These are phyloP conservation scores for Combretum micranthum DNA, from an alignment of 345 rosid genomes.

Conservation along the genomic window DNA sequence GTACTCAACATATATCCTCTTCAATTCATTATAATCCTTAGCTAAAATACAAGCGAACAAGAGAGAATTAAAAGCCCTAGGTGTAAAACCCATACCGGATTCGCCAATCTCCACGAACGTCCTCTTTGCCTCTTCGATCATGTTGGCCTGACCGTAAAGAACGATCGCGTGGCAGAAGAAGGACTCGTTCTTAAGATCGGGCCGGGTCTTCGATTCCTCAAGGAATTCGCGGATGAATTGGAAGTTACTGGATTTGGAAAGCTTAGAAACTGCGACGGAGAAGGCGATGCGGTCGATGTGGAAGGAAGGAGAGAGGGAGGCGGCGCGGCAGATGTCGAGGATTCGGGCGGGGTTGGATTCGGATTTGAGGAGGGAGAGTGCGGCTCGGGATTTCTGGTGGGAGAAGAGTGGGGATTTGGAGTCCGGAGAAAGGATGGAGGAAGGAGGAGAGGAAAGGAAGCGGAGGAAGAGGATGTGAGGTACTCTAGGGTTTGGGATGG, in stretches of 20 bases:
- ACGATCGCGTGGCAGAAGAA: constrained; percentile 56
- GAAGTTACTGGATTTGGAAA: constrained; percentile 43
- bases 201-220: constrained; percentile 48
- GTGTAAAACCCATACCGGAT: constrained; percentile 33
- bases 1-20: constrained; percentile 53
- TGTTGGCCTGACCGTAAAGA: constrained; percentile 72
- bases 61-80: constrained; percentile 55
- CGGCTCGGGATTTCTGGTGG: constrained; percentile 54
- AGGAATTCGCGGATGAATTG: constrained; percentile 38
- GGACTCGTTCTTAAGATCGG: constrained; percentile 55
- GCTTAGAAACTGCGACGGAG: constrained; percentile 60
- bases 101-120: constrained; percentile 48
- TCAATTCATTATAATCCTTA: constrained; percentile 46
- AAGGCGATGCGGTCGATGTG: constrained; percentile 60
- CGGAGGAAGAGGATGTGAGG: constrained; percentile 17
- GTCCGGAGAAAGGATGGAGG: constrained; percentile 37
- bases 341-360: constrained; percentile 69
- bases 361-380: constrained; percentile 57
- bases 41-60: constrained; percentile 58
- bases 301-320: constrained; percentile 50
- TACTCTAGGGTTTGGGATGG: constrained; percentile 11
- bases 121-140: constrained; percentile 53
- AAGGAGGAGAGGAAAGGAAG: constrained; percentile 15
- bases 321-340: constrained; percentile 78
- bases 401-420: constrained; percentile 41